Evolutionary conservation across 116 monocot species (phyloP), one percentile per base, ranked within the genome.

Genomic region (Posidonia oceanica): DNA sequence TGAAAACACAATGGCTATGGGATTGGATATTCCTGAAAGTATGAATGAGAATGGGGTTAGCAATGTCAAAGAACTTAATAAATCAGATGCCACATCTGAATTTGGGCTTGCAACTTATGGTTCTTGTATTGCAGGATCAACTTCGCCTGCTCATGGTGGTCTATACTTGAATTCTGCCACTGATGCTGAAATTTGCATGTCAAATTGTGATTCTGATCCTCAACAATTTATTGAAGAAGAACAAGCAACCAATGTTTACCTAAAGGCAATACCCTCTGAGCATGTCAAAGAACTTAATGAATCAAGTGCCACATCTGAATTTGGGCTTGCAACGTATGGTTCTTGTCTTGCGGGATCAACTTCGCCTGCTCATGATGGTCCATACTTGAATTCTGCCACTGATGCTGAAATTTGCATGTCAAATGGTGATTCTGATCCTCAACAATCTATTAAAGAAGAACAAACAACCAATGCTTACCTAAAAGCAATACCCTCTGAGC

Each of bases 21-120:
- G 13, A 48, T 23, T 39, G 39, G 41, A 51, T 10, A 20, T 42
- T 18, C 44, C 48, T 67, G 5, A 39, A 48, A 20, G 42, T 67
- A 21, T 67, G 44, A 3, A 67, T 22, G 67, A 68, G 4, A 54
- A 54, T 29, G 14, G n/a, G 15, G 29, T 54, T 54, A 16, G 53
- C 53, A 68, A 53, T 12, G 8, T 6, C 54, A 68, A 68, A 15
- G 68, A 36, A 71, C 38, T 36, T 59, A 38, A 71, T 40, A 37
- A 3, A 15, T 42, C 39, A 18, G 18, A 17, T 18, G 20, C 8
- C 56, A 58, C 2, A 59, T 40, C 18, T 18, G 71, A 71, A 55
- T 59, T 36, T 39, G 22, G 21, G n/a, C n/a, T 7, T 51, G 59
- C 59, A 39, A 16, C 56, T 59, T 38, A 41, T 59, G 58, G 41